phyloP scores from a whole-genome alignment of 2,329 filamentous ascomycete species.

The Fusarium aywerte region DNA sequence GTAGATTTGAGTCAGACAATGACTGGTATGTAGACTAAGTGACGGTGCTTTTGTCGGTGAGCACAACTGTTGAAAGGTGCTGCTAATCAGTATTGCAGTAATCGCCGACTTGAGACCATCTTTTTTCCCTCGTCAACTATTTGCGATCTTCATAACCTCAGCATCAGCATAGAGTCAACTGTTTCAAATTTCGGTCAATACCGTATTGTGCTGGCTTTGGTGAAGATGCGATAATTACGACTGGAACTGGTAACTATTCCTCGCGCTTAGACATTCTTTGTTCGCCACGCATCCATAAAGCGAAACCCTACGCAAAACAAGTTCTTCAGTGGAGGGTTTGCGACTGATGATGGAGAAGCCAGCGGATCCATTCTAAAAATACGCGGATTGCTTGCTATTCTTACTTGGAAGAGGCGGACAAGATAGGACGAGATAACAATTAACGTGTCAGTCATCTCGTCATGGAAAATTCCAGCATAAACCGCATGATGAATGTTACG shows the following conservation, averaged over 20 bases:
- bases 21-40: constrained; percentile 35
- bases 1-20: constrained; percentile 36
- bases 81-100: background rate
- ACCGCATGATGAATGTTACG: background rate
- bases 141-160: background rate
- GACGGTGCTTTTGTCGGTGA: constrained; percentile 35
- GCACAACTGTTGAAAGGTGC: background rate
- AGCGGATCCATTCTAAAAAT: constrained; percentile 44
- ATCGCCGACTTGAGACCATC: background rate
- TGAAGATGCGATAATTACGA: constrained; percentile 22
- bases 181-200: background rate
- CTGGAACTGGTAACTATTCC: constrained; percentile 11
- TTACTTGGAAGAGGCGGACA: constrained; percentile 25
- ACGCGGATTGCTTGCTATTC: constrained; percentile 28
- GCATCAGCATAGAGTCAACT: background rate
- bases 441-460: constrained; percentile 8
- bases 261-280: constrained; percentile 22
- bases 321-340: constrained; percentile 32
- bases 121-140: background rate
- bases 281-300: constrained; percentile 38
- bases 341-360: constrained; percentile 35
- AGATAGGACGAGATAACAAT: background rate
- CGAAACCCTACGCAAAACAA: constrained; percentile 18
- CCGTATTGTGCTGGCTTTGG: background rate
- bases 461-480: constrained; percentile 26